Evolutionary conservation across 768 basidiomycete genomes (phyloP).

Genomic region (Cyclocybe aegerita): DNA sequence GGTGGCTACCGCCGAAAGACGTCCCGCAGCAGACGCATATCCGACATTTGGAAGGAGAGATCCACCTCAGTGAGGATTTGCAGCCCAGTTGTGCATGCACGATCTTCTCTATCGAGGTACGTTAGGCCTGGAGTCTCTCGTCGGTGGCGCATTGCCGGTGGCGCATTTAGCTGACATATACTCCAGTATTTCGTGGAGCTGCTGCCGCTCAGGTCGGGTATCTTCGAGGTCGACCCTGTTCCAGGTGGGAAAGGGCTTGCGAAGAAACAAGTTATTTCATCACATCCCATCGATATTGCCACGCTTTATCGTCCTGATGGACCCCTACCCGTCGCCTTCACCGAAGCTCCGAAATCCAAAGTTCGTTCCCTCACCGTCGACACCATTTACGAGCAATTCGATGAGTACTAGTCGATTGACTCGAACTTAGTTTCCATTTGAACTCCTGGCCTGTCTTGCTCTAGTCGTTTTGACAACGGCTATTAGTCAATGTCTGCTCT

Average conservation of each 20-base stretch:
- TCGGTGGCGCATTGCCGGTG: too few species aligned
- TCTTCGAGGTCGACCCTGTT: slow-evolving; percentile 1
- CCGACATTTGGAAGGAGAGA: slow-evolving; percentile 8
- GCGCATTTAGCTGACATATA: neutral
- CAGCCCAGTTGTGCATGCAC: slow-evolving; percentile 5
- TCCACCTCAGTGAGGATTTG: slow-evolving; percentile 3
- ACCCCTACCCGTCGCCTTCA: neutral
- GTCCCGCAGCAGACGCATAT: neutral
- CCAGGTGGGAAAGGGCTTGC: neutral
- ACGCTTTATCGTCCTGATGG: neutral
- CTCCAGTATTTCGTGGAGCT: slow-evolving; percentile 8
- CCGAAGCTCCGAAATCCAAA: neutral
- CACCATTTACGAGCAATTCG: neutral
- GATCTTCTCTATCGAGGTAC: slow-evolving; percentile 7
- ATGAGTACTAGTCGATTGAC: neutral
- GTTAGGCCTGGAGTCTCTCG: neutral
- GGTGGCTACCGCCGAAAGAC: slow-evolving; percentile 6
- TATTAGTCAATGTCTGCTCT: too few species aligned
- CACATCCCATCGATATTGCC: slow-evolving; percentile 2
- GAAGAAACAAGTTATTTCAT: neutral
- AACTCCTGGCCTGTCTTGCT: too few species aligned
- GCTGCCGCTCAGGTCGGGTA: neutral
- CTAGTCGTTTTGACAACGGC: too few species aligned
- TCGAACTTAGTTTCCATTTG: neutral
- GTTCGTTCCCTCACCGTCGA: neutral